phyloP scores from a whole-genome alignment of 306 rosid species.

The Rosa lucieae region DNA sequence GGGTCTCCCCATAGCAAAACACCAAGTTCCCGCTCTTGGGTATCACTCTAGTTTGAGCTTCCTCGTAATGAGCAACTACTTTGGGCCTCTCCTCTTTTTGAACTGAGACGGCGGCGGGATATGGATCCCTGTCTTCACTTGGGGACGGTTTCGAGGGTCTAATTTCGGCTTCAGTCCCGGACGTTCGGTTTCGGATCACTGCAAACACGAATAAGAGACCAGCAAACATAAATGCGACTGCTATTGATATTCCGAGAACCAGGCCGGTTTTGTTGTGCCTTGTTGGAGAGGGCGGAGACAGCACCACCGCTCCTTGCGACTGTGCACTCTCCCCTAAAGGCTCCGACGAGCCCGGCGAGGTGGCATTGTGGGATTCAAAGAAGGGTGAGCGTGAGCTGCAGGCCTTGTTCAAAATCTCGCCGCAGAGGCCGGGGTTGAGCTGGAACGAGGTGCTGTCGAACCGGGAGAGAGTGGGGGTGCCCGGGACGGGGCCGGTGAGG shows the following conservation, averaged over 20 bases:
- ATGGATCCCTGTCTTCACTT: not conserved
- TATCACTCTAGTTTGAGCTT: slow-evolving; percentile 6
- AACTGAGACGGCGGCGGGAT: not conserved
- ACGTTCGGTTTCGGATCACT: slow-evolving; percentile 25
- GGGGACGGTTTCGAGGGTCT: slow-evolving; percentile 10
- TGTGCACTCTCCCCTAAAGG: slow-evolving; percentile 54
- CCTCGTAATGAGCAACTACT: slow-evolving; percentile 9
- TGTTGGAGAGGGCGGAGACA: slow-evolving; percentile 34
- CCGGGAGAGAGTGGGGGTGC: slow-evolving; percentile 43
- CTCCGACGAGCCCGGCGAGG: slow-evolving; percentile 22
- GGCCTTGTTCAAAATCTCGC: slow-evolving; percentile 56
- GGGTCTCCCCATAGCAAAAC: slow-evolving; percentile 68
- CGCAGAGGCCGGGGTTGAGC: slow-evolving; percentile 65
- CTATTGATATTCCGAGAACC: slow-evolving; percentile 46
- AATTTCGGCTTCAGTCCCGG: not conserved
- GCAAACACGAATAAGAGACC: slow-evolving; percentile 30
- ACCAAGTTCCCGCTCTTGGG: slow-evolving; percentile 62
- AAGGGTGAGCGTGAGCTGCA: slow-evolving; percentile 52
- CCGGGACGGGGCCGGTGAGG: slow-evolving; percentile 66
- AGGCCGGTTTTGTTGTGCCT: slow-evolving; percentile 45
- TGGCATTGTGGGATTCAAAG: slow-evolving; percentile 46
- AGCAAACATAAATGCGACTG: slow-evolving; percentile 33
- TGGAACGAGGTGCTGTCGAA: slow-evolving; percentile 50
- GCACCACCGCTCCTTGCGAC: slow-evolving; percentile 47
- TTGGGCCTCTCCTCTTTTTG: not conserved